Percentiles rank a stretch among this genome's conserved stretches.
phyloP scores from a whole-genome alignment of 805 yeast species.

The Cyberlindnera subsufficiens region DNA sequence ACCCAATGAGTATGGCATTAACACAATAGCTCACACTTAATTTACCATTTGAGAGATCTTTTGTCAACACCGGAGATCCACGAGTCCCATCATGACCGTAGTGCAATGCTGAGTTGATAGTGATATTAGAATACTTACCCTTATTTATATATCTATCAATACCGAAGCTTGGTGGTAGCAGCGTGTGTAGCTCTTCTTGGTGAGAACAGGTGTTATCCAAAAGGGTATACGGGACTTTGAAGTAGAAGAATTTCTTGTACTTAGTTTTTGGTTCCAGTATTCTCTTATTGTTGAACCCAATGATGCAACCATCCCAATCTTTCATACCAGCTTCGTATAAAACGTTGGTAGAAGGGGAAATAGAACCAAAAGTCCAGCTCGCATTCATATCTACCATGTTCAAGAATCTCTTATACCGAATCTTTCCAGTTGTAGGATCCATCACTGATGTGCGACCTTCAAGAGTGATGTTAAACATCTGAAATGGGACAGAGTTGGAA shows the following conservation, averaged over 20 bases:
- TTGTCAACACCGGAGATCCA: constrained; percentile 50
- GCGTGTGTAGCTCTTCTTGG: constrained; percentile 31
- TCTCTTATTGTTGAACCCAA: constrained; percentile 47
- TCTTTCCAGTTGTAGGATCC: constrained; percentile 27
- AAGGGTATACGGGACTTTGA: constrained; percentile 48
- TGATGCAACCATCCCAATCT: constrained; percentile 42
- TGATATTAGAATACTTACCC: constrained; percentile 27
- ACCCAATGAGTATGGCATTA: constrained; percentile 52
- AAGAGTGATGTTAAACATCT: constrained; percentile 50
- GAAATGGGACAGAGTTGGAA: constrained; percentile 44
- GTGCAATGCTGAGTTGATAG: constrained; percentile 29
- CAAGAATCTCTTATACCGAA: constrained; percentile 41
- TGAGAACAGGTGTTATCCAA: constrained; percentile 49
- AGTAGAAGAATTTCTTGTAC: constrained; percentile 54
- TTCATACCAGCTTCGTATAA: constrained; percentile 32
- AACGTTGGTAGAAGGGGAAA: constrained; percentile 46
- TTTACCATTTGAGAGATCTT: constrained; percentile 42
- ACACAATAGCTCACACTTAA: constrained; percentile 46
- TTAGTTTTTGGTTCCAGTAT: constrained; percentile 41
- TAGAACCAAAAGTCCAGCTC: constrained; percentile 43
- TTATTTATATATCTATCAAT: constrained; percentile 26
- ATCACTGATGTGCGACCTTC: constrained; percentile 35
- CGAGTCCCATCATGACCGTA: constrained; percentile 46
- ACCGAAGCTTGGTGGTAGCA: constrained; percentile 37
- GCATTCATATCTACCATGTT: constrained; percentile 60